Conservation (phyloP, 228 moss, liverwort and hornwort species). For the Sphagnum magellanicum region DNA sequence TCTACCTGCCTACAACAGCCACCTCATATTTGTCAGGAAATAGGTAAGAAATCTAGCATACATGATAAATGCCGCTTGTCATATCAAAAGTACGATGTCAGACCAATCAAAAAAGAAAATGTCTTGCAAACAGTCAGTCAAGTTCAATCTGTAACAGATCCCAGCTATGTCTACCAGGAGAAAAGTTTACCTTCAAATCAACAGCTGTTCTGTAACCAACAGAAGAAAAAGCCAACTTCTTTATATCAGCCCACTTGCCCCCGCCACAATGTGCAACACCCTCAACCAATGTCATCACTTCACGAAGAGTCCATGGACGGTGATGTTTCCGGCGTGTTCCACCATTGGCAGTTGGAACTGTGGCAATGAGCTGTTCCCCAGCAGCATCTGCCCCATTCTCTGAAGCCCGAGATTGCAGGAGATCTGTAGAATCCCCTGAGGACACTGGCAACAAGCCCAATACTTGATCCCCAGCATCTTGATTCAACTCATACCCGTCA, state of each 20-base stretch:
- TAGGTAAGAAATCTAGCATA: too few species aligned
- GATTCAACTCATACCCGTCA: conserved; percentile 37
- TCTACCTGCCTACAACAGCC: too few species aligned
- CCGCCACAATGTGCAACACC: conserved; percentile 96
- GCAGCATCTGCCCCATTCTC: conserved; percentile 32
- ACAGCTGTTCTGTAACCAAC: conserved; percentile 93
- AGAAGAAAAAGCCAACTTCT: conserved; percentile 86
- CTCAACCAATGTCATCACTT: conserved; percentile 95
- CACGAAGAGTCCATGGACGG: conserved; percentile 94
- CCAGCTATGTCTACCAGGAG: too few species aligned
- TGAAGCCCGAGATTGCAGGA: conserved; percentile 56
- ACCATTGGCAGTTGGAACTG: conserved; percentile 95
- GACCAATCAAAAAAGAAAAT: too few species aligned
- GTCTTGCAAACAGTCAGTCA: too few species aligned
- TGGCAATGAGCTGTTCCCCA: conserved; percentile 68
- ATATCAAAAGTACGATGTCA: too few species aligned
- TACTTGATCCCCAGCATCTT: conserved; percentile 70
- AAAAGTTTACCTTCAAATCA: conserved; percentile 69
- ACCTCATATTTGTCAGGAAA: too few species aligned
- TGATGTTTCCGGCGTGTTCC: conserved; percentile 93
- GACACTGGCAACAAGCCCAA: conserved; percentile 66
- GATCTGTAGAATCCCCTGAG: conserved; percentile 58
- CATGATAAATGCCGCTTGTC: too few species aligned
- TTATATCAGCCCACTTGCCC: conserved; percentile 98
- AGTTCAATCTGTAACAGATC: too few species aligned